Evolutionary conservation across 1,284 basidiomycete species (phyloP).

Genomic region (Trametes versicolor): DNA sequence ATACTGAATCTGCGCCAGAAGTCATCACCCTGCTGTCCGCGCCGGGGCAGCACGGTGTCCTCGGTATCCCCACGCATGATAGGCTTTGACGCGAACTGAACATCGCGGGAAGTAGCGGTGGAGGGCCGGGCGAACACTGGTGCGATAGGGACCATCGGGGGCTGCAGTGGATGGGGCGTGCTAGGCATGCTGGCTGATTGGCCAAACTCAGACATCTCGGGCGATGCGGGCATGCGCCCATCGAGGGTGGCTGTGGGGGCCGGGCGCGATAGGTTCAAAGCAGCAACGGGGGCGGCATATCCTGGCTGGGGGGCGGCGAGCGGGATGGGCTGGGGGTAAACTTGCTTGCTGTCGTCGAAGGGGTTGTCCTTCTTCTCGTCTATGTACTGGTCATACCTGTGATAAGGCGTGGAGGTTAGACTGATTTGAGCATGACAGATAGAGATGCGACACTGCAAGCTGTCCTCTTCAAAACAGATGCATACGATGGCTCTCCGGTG

Average conservation of each 20-base stretch:
- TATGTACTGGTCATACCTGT: slow-evolving; percentile 73
- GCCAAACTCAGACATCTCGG: slow-evolving; percentile 54
- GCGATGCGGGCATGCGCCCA: slow-evolving; percentile 44
- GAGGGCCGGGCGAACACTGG: slow-evolving; percentile 78
- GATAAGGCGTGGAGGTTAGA: background rate
- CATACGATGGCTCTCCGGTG: background rate
- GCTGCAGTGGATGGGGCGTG: slow-evolving; percentile 76
- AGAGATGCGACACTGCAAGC: background rate
- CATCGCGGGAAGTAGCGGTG: slow-evolving; percentile 48
- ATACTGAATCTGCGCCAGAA: slow-evolving; percentile 89
- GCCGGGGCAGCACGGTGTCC: slow-evolving; percentile 68
- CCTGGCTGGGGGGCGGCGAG: slow-evolving; percentile 78
- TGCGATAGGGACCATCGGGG: slow-evolving; percentile 79
- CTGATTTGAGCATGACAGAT: background rate
- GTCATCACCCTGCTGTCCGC: slow-evolving; percentile 79
- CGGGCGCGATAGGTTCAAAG: slow-evolving; percentile 63
- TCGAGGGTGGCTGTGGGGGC: slow-evolving; percentile 51
- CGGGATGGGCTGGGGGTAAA: slow-evolving; percentile 49
- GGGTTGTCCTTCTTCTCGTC: slow-evolving; percentile 59
- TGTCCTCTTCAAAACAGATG: background rate
- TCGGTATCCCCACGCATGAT: slow-evolving; percentile 78
- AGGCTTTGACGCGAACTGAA: slow-evolving; percentile 60
- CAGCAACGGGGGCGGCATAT: slow-evolving; percentile 73
- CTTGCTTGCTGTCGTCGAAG: slow-evolving; percentile 51
- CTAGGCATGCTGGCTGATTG: slow-evolving; percentile 45